Base-by-base conservation (phyloP, 1,284 basidiomycete species). In the Fomitopsis pinicola region DNA sequence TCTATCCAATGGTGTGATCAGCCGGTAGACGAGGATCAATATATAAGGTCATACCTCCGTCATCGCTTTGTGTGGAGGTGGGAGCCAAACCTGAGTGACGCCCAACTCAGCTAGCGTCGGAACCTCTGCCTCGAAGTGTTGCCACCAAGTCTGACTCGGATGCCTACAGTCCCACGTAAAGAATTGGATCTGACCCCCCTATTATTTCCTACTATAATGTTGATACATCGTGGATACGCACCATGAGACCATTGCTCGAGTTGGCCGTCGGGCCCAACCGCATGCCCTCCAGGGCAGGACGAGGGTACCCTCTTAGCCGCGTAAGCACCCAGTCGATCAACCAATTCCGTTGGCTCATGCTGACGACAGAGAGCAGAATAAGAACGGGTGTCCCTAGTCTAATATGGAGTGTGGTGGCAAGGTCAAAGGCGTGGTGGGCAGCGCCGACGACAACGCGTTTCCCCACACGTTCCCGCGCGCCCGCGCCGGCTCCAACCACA, bases 41-140 rank as follows among this genome's bases (percentile, higher is more conserved):
- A 42, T 55, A 48, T 53, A 33, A 59, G 9, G 38, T 52, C 45
- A 68, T 63, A 89, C 89, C 71, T 79, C 80, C 59, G 74, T 72
- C 71, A 83, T 86, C 19, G 87, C 90, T 71, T 92, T 93, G 69
- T 89, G 87, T 14, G 88, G 87, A 5, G 90, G 91, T 42, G 86
- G 93, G 63, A 83, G 80, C 95, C 90, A 92, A 6, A 86, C 80
- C 70, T 91, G 89, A 0, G 95, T 96, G 68, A 97, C 85, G 28
- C 95, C 96, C 69, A 95, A 82, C 38, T 84, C 79, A 8, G 84
- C 84, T 26, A 98, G 82, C 40, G 75, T 76, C 30, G 91, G 86
- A 17, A 90, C 78, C 69, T 95, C 88, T 9, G 72, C 70, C 68
- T 90, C 86, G 55, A 96, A 84, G 75, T 93, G 87, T 67, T 86